Base-by-base conservation (phyloP, 257 asterid species). In the Phtheirospermum japonicum region DNA sequence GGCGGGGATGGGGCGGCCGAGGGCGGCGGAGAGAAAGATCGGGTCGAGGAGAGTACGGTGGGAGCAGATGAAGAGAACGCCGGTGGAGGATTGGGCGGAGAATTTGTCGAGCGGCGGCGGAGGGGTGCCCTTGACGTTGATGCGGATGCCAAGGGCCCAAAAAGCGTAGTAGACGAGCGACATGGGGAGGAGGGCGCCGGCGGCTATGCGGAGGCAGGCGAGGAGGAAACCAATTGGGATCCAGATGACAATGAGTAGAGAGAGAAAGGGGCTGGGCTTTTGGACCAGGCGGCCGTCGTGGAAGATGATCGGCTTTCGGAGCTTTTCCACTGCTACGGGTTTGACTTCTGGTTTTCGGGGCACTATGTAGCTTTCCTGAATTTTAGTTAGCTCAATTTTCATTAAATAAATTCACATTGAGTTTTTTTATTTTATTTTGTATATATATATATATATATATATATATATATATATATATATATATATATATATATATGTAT, bases 1-100 rank as follows among this genome's bases (percentile, higher is more conserved):
- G 1, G 90, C 88, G 0, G 95, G 88, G 37, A 85, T 87, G 9
- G 85, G 84, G 43, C 94, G 88, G 60, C 90, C 83, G 28, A 87
- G 82, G 49, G 84, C 85, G 12, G 82, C 59, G 57, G 94, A 87
- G 66, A 85, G 90, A 50, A 82, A 80, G 20, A 85, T 77, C 0
- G 90, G 90, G 77, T 87, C 95, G 10, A 80, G 78, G 13, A 82
- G 81, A 17, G 79, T 80, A 5, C 89, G 68, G 54, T 85, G 93
- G 14, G 93, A 82, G 71, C 93, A 48, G 9, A 48, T 7, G 11
- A 14, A 48, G 4, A 48, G 26, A 5, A 48, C 54, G 6, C 54
- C 54, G 54, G 26, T 16, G 28, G 54, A 42, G 7, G 49, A 42
- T 23, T 36, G 42, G 42, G 42, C 42, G 2, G 10, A 9, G 1